Percentiles rank a stretch among this genome's conserved stretches.
phyloP scores from a whole-genome alignment of 164 flowering plant genomes.

The Malania oleifera region DNA sequence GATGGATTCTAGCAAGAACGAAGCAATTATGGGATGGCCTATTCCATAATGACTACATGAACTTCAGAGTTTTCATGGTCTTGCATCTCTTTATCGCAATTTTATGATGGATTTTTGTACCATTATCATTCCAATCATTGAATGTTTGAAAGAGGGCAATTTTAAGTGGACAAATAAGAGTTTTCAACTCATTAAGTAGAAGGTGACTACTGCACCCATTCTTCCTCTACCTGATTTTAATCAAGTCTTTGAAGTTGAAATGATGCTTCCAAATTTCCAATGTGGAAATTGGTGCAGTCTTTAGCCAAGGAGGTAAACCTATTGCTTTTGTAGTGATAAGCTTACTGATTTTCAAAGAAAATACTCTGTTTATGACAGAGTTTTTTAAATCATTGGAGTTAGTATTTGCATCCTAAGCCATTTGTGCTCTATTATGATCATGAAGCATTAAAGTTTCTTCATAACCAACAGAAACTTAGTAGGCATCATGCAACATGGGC shows the following conservation, averaged over 20 bases:
- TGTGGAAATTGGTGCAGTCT: neutral
- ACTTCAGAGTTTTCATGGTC: neutral
- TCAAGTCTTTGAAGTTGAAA: slow-evolving; percentile 9
- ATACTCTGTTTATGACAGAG: neutral
- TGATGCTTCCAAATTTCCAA: slow-evolving; percentile 11
- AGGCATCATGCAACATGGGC: no score
- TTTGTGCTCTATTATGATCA: slow-evolving; percentile 13
- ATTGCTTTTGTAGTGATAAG: slow-evolving; percentile 2
- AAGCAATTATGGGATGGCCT: neutral
- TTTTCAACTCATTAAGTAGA: no score
- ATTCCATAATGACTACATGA: neutral
- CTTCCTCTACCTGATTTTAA: slow-evolving; percentile 7
- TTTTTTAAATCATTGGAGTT: neutral
- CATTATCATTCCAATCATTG: neutral
- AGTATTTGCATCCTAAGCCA: neutral
- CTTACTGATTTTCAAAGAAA: no score
- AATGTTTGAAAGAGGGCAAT: neutral
- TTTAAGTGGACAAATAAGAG: no score
- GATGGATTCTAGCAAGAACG: neutral
- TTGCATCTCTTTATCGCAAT: neutral
- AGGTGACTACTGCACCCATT: neutral
- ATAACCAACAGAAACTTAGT: slow-evolving; percentile 10
- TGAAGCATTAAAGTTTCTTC: slow-evolving; percentile 3
- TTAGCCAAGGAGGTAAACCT: neutral
- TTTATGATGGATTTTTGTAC: slow-evolving; percentile 3